Percentiles rank a stretch among this genome's conserved stretches.
Evolutionary conservation across 1,284 basidiomycete genomes (phyloP).

Genomic region (Bjerkandera adusta): DNA sequence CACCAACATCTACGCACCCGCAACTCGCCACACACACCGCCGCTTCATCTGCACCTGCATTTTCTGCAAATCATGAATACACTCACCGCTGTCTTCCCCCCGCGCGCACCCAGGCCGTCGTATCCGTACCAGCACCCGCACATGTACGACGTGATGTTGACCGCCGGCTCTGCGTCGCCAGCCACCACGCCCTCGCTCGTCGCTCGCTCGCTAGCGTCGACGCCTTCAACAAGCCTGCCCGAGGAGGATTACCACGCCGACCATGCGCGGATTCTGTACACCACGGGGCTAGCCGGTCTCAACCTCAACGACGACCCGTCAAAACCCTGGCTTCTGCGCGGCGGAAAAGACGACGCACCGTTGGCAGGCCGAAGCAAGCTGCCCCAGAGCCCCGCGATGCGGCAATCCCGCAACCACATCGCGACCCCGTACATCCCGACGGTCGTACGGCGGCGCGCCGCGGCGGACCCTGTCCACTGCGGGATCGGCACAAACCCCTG

Average conservation of each 20-base stretch:
- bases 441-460: conserved; percentile 10
- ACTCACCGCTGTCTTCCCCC: neutral
- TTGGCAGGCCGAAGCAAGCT: neutral
- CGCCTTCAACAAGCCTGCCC: conserved; percentile 11
- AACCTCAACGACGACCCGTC: conserved; percentile 1
- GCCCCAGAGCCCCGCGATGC: neutral
- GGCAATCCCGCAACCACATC: conserved; percentile 12
- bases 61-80: neutral
- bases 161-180: neutral
- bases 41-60: neutral
- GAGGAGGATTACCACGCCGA: conserved; percentile 2
- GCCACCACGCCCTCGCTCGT: conserved; percentile 12
- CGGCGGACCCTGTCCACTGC: conserved; percentile 2
- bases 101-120: conserved; percentile 1
- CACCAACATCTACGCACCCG: neutral
- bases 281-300: conserved; percentile 5
- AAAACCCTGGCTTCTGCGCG: neutral
- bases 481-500: conserved; percentile 2
- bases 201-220: conserved; percentile 13
- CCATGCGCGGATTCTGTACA: conserved; percentile 6
- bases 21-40: neutral
- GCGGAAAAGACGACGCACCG: neutral
- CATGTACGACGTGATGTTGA: conserved; percentile 6
- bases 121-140: conserved; percentile 8
- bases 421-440: conserved; percentile 20